These are phyloP conservation scores for Ogataea corticis DNA, from an alignment of 805 yeast genomes.

Conservation along the genomic window DNA sequence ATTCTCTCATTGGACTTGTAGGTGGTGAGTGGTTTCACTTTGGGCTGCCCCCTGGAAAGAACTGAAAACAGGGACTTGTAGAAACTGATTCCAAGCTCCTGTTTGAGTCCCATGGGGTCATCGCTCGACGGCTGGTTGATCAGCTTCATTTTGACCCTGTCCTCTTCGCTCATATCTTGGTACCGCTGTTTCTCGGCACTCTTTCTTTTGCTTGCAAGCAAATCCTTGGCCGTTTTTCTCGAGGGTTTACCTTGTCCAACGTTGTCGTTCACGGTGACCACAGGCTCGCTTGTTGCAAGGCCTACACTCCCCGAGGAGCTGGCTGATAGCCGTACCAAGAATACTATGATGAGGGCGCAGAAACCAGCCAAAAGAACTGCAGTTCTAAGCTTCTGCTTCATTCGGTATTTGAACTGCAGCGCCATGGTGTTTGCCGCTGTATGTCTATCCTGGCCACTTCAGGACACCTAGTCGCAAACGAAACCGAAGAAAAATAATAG, in stretches of 20 bases:
- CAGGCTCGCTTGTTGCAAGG: neutral
- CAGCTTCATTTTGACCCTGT: conserved; percentile 20
- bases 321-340: conserved; percentile 8
- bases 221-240: conserved; percentile 20
- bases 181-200: conserved; percentile 3
- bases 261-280: conserved; percentile 12
- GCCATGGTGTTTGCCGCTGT: no score
- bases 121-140: conserved; percentile 28
- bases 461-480: conserved; percentile 3
- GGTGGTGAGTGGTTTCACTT: conserved; percentile 39
- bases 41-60: conserved; percentile 42
- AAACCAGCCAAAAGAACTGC: conserved; percentile 8
- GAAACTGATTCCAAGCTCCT: conserved; percentile 41
- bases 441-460: neutral
- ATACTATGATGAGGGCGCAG: conserved; percentile 6
- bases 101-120: conserved; percentile 35
- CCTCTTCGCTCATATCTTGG: conserved; percentile 13
- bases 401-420: conserved; percentile 12
- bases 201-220: conserved; percentile 12
- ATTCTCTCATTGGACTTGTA: conserved; percentile 49
- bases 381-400: conserved; percentile 10
- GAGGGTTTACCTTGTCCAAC: conserved; percentile 2
- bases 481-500: no score
- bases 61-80: conserved; percentile 44
- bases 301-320: neutral